A percentile compares a stretch with the other conserved stretches of the same genome.
phyloP scores from a whole-genome alignment of 371 early-diverging fungal genomes.

The Mucor irregularis region DNA sequence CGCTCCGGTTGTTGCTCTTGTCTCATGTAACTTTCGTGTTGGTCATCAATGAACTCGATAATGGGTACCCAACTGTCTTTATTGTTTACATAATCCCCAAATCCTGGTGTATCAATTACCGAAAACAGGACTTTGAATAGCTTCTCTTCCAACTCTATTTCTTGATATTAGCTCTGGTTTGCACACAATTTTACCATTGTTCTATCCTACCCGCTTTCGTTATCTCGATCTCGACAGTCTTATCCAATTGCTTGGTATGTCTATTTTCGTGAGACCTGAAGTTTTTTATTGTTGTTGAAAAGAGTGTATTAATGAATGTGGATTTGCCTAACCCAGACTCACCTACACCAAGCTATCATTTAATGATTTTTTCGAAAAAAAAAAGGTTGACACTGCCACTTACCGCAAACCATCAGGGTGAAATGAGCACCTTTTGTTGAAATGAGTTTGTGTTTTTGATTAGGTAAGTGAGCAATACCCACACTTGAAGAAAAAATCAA shows the following conservation, averaged over 20 bases:
- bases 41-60: conserved; percentile 85
- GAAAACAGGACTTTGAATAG: conserved; percentile 81
- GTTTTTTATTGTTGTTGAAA: conserved; percentile 82
- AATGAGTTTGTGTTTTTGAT: conserved; percentile 94
- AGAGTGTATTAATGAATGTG: conserved; percentile 88
- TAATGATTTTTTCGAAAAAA: conserved; percentile 30
- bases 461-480: conserved; percentile 95
- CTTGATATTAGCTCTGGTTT: neutral
- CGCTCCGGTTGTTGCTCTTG: conserved; percentile 56
- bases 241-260: conserved; percentile 76
- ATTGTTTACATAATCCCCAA: conserved; percentile 86
- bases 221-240: conserved; percentile 89
- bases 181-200: too few relatives aligned
- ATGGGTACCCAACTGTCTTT: conserved; percentile 65
- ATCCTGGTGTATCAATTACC: conserved; percentile 90
- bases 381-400: conserved; percentile 57
- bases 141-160: conserved; percentile 23
- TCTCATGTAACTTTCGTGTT: conserved; percentile 87
- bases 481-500: conserved; percentile 56
- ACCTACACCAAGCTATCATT: conserved; percentile 23
- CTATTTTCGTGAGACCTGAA: conserved; percentile 80
- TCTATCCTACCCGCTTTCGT: conserved; percentile 48
- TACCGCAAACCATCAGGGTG: conserved; percentile 97
- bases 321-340: conserved; percentile 82
- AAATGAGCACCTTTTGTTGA: conserved; percentile 92